These are phyloP conservation scores for Remersonia thermophila DNA, from an alignment of 2,329 filamentous ascomycete species.

Conservation along the genomic window DNA sequence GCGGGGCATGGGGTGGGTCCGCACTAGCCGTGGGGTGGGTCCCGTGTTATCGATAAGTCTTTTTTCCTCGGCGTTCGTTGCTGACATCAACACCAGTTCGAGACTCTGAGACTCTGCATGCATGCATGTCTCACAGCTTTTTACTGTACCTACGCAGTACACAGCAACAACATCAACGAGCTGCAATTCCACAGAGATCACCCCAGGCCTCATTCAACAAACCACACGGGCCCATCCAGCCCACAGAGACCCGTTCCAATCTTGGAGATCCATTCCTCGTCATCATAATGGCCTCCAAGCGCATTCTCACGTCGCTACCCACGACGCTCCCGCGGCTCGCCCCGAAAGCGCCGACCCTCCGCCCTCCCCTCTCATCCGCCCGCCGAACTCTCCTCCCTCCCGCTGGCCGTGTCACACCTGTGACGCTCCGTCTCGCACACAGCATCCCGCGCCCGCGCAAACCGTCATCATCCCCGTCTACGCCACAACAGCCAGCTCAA, in stretches of 20 bases:
- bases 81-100: slow-evolving; percentile 1
- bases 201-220: too few relatives aligned
- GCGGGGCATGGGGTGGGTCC: background rate
- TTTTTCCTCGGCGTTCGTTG: background rate
- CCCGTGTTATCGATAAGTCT: slow-evolving; percentile 7
- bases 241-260: too few relatives aligned
- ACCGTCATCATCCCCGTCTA: slow-evolving; percentile 18
- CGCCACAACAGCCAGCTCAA: slow-evolving; percentile 45
- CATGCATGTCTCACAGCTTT: too few relatives aligned
- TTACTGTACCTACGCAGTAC: too few relatives aligned
- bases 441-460: slow-evolving; percentile 22
- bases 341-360: background rate
- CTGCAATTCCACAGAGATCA: too few relatives aligned
- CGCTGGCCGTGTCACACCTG: too few relatives aligned
- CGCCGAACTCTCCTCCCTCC: background rate
- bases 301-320: slow-evolving; percentile 3
- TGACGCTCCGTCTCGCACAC: slow-evolving; percentile 17
- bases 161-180: too few relatives aligned
- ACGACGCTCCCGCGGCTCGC: slow-evolving; percentile 3
- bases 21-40: background rate
- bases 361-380: background rate
- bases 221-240: too few relatives aligned
- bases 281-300: slow-evolving; percentile 12
- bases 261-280: too few relatives aligned
- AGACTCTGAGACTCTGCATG: too few relatives aligned